Conservation (phyloP, 345 rosid species). For the Kandelia obovata region DNA sequence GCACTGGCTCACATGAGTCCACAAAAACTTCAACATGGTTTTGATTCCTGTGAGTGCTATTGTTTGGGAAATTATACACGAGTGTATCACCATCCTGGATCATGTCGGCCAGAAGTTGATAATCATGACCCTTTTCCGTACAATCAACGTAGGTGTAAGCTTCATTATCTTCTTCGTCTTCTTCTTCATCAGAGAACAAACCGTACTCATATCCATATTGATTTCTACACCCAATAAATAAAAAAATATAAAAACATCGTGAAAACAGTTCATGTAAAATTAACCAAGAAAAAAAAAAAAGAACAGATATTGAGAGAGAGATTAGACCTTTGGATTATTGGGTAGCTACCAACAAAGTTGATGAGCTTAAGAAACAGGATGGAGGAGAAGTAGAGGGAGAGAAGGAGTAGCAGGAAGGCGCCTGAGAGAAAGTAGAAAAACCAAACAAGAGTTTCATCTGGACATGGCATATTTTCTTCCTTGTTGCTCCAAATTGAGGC, state of each 20-base stretch:
- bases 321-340: conserved; percentile 59
- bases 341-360: conserved; percentile 61
- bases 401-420: conserved; percentile 59
- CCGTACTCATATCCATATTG: conserved; percentile 53
- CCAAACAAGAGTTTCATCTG: conserved; percentile 64
- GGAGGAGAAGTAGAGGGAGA: conserved; percentile 65
- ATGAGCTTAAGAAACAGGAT: conserved; percentile 49
- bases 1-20: conserved; percentile 9
- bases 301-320: not conserved
- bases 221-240: conserved; percentile 34
- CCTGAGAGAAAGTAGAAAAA: conserved; percentile 72
- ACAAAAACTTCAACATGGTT: conserved; percentile 17
- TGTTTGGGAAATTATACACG: conserved; percentile 31
- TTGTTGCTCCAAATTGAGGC: conserved; percentile 25
- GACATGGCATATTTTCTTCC: conserved; percentile 66
- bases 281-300: not conserved
- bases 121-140: conserved; percentile 21
- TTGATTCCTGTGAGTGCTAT: conserved; percentile 1
- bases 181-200: conserved; percentile 54
- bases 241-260: not conserved
- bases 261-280: not conserved
- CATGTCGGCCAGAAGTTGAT: conserved; percentile 62
- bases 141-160: conserved; percentile 38
- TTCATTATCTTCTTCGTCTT: conserved; percentile 44
- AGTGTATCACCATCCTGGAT: conserved; percentile 59